Base-by-base conservation (phyloP, 352 stramenopile species). In the Elongisporangium prolatum region DNA sequence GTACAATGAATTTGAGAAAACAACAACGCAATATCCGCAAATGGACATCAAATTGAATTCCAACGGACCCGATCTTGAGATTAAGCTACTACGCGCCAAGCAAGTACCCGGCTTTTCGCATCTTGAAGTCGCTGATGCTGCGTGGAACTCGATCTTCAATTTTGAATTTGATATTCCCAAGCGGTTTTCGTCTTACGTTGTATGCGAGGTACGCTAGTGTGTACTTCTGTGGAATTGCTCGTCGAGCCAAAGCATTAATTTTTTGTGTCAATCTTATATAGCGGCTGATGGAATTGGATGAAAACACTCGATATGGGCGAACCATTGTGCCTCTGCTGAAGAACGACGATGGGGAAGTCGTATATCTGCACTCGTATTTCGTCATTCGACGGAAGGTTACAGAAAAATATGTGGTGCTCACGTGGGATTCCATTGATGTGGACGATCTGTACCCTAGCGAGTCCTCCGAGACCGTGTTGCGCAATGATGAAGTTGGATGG, bases 41-140 rank as follows among this genome's bases (percentile, higher is more conserved):
- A 88, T 84, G 63, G 80, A 93, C 49, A 88, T 93, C 60, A 89
- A 89, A 50, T 65, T 93, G 17, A 91, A 88, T 61, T 89, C 77
- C 52, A 89, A 87, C 44, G 81, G 80, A 2, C 83, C 83, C 7
- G 80, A 93, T 64, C 78, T 93, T 54, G 80, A 93, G 68, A 89
- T 93, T 61, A 81, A 89, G 59, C 66, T 89, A 54, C 64, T 91
- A 34, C 83, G 83, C 7, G 81, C 75, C 9, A 86, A 88, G 52
- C 48, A 78, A 25, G 62, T 88, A 38, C 61, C 70, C 0, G 75
- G 74, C 0, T 87, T 88, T 48, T 85, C 75, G 37, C 79, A 89
- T 61, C 58, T 75, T 2, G 74, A 88, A 24, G 68, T 93, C 25
- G 74, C 71, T 3, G 76, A 88, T 17, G 83, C 83, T 8, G 79